Percentiles rank a stretch among this genome's conserved stretches.
These are phyloP conservation scores for Dicorynia guianensis DNA, from an alignment of 306 rosid species.

Conservation along the genomic window DNA sequence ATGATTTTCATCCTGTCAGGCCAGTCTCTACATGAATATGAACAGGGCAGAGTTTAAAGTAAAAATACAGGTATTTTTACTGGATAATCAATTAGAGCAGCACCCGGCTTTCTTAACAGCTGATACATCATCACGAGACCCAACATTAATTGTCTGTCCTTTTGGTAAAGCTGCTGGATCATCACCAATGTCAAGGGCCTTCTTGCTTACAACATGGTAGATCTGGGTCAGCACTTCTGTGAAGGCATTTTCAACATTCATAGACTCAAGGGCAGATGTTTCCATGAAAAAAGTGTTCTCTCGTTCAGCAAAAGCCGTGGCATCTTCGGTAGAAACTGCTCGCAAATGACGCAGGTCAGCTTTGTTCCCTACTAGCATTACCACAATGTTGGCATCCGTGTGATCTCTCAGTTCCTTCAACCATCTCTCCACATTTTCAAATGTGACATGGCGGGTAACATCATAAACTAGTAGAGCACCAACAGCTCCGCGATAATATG, in stretches of 20 bases:
- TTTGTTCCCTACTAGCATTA: conserved; percentile 83
- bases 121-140: conserved; percentile 76
- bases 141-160: conserved; percentile 69
- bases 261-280: conserved; percentile 81
- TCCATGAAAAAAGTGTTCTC: conserved; percentile 80
- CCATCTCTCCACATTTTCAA: conserved; percentile 87
- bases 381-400: conserved; percentile 82
- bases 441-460: conserved; percentile 80
- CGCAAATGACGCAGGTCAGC: conserved; percentile 79
- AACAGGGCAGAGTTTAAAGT: conserved; percentile 35
- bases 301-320: conserved; percentile 62
- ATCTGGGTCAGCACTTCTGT: conserved; percentile 74
- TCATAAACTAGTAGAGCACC: conserved; percentile 88
- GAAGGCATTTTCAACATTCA: conserved; percentile 80
- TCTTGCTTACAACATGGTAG: conserved; percentile 67
- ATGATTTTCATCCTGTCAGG: conserved; percentile 35
- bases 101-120: conserved; percentile 76
- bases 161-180: conserved; percentile 84
- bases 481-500: conserved; percentile 84
- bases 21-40: conserved; percentile 50
- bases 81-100: conserved; percentile 57
- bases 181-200: conserved; percentile 74
- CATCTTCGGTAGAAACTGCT: conserved; percentile 71
- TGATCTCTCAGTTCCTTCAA: conserved; percentile 87
- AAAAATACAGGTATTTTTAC: conserved; percentile 23